Evolutionary conservation across 1,284 basidiomycete genomes (phyloP), one percentile per base, ranked within the genome.

Genomic region (Cystobasidiaceae sp.): DNA sequence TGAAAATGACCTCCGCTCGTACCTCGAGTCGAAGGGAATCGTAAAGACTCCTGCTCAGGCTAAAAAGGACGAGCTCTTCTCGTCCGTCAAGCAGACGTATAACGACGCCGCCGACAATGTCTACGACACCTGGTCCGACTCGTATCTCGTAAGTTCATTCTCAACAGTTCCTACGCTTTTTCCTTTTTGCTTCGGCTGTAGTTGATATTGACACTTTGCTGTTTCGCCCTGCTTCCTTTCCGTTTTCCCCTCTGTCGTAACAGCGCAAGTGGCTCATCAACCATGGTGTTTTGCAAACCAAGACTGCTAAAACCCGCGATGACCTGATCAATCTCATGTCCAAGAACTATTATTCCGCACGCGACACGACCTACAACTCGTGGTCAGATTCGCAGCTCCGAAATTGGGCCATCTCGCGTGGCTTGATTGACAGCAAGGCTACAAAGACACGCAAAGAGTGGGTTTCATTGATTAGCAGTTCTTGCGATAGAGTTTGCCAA

Each of bases 61-160:
- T 25, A 68, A 67, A 45, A 61, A 60, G 21, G 68, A 66, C n/a
- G 70, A 71, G 21, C 67, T 70, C 21, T 46, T 71, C 32, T 21
- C 54, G n/a, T 32, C 43, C 21, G 67, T 68, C 81, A 80, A 81
- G 48, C 81, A 84, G 30, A 81, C 85, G 0, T 93, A 92, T 75
- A 71, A 72, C 65, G 84, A 83, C 33, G 79, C 81, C 49, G 74
- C 83, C 7, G 78, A 82, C 66, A 86, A 88, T 0, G 77, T 87
- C 49, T 97, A 89, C 83, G 80, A 88, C 34, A 83, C 85, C 4
- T 97, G 92, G 92, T 86, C 85, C 48, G 86, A 88, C 74, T 87
- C 85, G 2, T 89, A 89, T 75, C 83, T 93, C 56, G 89, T 90
- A 72, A 72, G 84, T 69, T 2, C n/a, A n/a, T n/a, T n/a, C 0